Conservation (phyloP, 2,329 filamentous ascomycete species). For the Aureobasidium sp. region DNA sequence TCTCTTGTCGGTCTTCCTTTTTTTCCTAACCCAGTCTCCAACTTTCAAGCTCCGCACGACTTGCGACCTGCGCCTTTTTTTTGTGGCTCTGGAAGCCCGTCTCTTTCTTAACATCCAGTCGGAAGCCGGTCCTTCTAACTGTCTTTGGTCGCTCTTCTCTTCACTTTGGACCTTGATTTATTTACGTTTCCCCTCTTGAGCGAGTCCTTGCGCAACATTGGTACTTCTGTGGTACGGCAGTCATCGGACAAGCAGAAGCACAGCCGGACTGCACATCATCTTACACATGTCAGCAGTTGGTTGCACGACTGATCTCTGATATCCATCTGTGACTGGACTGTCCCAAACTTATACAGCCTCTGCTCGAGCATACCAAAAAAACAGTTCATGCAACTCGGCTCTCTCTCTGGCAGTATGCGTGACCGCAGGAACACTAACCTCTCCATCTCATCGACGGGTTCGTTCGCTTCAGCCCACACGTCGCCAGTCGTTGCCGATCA, state of each 20-base stretch:
- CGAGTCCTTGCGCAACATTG: background rate
- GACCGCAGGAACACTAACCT: slow-evolving; percentile 38
- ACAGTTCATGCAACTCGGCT: slow-evolving; percentile 9
- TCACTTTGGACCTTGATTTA: background rate
- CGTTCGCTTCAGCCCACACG: slow-evolving; percentile 52
- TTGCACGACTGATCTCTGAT: background rate
- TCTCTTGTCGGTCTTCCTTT: background rate
- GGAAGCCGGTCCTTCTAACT: slow-evolving; percentile 11
- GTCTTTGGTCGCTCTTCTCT: background rate
- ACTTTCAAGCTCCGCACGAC: slow-evolving; percentile 5
- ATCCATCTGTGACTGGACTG: background rate
- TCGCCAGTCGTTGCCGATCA: slow-evolving; percentile 40
- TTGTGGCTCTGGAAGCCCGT: slow-evolving; percentile 12
- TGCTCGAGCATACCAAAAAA: background rate
- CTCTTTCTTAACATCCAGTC: background rate
- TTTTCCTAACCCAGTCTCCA: background rate
- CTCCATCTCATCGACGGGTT: slow-evolving; percentile 48
- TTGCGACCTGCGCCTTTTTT: background rate
- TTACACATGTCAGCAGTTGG: slow-evolving; percentile 7
- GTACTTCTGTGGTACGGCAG: background rate
- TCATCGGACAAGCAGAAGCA: background rate
- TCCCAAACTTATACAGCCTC: background rate
- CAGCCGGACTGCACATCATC: slow-evolving; percentile 3
- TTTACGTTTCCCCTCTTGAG: background rate
- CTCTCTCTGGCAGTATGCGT: slow-evolving; percentile 10